Evolutionary conservation across 2,329 filamentous ascomycete genomes (phyloP), one percentile per base, ranked within the genome.

Genomic region (Chrysoporthe cubensis): DNA sequence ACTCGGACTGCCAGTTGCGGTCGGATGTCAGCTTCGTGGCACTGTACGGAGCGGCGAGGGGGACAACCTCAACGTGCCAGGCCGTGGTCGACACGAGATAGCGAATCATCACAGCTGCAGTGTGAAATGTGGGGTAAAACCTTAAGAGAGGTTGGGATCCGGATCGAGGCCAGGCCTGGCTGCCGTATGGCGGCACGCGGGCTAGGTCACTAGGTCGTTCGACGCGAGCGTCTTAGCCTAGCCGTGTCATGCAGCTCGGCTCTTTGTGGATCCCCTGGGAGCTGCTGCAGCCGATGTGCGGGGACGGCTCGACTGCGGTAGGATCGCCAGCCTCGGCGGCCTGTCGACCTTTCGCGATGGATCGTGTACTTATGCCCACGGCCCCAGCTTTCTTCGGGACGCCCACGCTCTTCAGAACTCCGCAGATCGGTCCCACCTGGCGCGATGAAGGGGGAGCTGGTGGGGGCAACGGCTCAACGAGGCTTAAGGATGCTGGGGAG

Each of bases 201-300:
- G 37, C 34, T 50, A 18, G 50, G 37, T 43, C 9, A n/a, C 34
- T 50, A 18, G 50, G 37, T 43, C 9, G 44, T 7, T 43, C 42
- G 64, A 66, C 56, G 60, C 56, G 60, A 60, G 57, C 34, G n/a
- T 62, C 37, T 58, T 48, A 44, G 44, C 42, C 56, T 44, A 34
- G 48, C 61, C 50, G 14, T 61, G 50, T 56, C 52, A 52, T 65
- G 57, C 58, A 52, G 37, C 57, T 69, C 68, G 68, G 68, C 68
- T 66, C 64, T 66, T 64, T 69, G 68, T 69, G 68, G 68, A 56
- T 61, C 66, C 50, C 40, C 14, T 34, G 44, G 59, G 43, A 46
- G 21, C 43, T 21, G 37, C 43, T 56, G 50, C 50, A 62, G 62
- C 68, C 62, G 68, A 65, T 64, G 43, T 67, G 67, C 65, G 67